Evolutionary conservation across 257 asterid genomes (phyloP), one percentile per base, ranked within the genome.

Genomic region (Ajuga chamaepitys): DNA sequence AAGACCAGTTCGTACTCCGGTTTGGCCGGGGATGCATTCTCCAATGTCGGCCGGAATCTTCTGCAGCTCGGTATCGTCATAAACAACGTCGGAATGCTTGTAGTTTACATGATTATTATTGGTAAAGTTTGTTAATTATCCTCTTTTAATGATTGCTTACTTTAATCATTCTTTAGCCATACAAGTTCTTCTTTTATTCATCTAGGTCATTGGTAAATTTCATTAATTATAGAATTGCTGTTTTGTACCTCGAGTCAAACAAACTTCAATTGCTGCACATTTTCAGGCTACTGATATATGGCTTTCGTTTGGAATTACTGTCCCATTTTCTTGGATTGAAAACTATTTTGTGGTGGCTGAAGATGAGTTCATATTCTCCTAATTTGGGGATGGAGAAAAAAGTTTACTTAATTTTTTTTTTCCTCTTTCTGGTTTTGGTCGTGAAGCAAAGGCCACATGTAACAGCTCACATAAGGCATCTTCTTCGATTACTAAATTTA

Each of bases 61-160:
- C 79, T 90, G 59, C 95, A 90, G 78, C 58, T 72, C 16, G 78
- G 95, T 75, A 83, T 90, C 61, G 90, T 90, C 66, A 59, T 85
- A 9, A 90, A 84, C 55, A 90, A 90, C 70, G 78, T 82, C 41
- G 97, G 97, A 12, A 76, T 79, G 76, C 89, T 90, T 28, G 88
- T 90, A 34, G 97, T 84, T 58, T 90, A 87, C 83, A 79, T 87
- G 95, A 90, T 87, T 75, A 90, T 90, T 50, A 85, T 90, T 34
- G 95, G 95, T 90, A 82, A 10, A 11, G 12, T 28, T 47, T 44
- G 60, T 48, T 41, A 21, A 32, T 71, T 65, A 8, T 35, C 38
- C 13, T 44, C 11, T 48, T 35, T 21, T 16, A 24, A 28, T 57
- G 8, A 21, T 62, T 24, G 4, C 57, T 71, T 58, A 21, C 22